Evolutionary conservation across 1,284 basidiomycete genomes (phyloP), one percentile per base, ranked within the genome.

Genomic region (Rhodotorula glutinis): DNA sequence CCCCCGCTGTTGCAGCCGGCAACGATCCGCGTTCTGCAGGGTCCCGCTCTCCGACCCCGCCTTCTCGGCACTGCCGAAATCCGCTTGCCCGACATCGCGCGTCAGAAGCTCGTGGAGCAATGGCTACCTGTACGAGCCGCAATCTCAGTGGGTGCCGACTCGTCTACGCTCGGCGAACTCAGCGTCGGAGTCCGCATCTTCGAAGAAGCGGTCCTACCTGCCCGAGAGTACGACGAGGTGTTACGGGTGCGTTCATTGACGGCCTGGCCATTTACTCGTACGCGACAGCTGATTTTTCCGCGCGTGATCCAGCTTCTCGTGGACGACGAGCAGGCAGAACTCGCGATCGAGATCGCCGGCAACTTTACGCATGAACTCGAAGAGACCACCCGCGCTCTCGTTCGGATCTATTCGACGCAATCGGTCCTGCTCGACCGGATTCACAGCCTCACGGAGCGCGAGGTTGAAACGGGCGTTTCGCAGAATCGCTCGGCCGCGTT

Each of bases 41-140:
- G 64, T 11, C 67, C 69, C 43, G 56, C 54, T 47, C 38, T 63
- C 66, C 5, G 49, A 59, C 27, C 56, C 58, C 14, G 61, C 70
- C 58, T 75, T 7, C 51, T 77, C 49, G 90, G 90, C 19, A 82
- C 81, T 40, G 82, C 87, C n/a, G 81, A 81, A 33, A 84, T 92
- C 59, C 81, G 85, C 2, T 80, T 91, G 40, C 79, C 80, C 11
- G 88, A 88, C 74, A 88, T 91, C 73, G 83, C 86, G 25, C 82
- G 89, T 44, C 85, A 87, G 23, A 87, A 90, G 72, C 77, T 80
- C 13, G 82, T 89, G 19, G 90, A 92, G 74, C 89, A 88, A 14
- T 91, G 88, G 88, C 91, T 87, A 78, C 64, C 71, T 5, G 47
- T 41, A 8, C 43, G n/a, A 33, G 43, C 62, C 4, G 75, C 72